A percentile compares a stretch with the other conserved stretches of the same genome.
phyloP scores from a whole-genome alignment of 1,284 basidiomycete genomes.

The Melampsora americana region DNA sequence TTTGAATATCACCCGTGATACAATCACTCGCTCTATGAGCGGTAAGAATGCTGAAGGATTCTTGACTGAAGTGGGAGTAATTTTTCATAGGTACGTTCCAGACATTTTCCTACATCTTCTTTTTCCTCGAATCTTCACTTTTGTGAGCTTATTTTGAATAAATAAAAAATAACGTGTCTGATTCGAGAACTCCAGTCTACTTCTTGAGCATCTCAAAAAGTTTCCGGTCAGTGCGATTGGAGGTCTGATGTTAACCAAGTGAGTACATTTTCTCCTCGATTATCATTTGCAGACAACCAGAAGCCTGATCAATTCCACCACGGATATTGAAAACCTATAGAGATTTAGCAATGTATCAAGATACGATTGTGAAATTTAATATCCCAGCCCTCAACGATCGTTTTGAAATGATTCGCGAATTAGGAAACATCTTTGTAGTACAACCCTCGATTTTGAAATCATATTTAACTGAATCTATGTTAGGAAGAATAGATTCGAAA shows the following conservation, averaged over 20 bases:
- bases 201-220: conserved; percentile 91
- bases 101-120: conserved; percentile 23
- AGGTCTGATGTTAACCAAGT: conserved; percentile 97
- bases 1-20: conserved; percentile 74
- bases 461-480: conserved; percentile 85
- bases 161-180: too few relatives aligned
- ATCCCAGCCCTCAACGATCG: conserved; percentile 83
- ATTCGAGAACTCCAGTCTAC: conserved; percentile 64
- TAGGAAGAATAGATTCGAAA: conserved; percentile 81
- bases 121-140: background rate
- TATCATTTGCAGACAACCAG: conserved; percentile 13
- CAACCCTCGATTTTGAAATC: conserved; percentile 86
- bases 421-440: conserved; percentile 94
- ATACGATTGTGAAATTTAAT: conserved; percentile 74
- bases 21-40: conserved; percentile 69
- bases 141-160: too few relatives aligned
- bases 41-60: conserved; percentile 91
- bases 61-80: conserved; percentile 86
- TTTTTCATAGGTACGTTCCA: conserved; percentile 77
- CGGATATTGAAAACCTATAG: conserved; percentile 56
- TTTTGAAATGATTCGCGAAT: conserved; percentile 96
- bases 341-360: conserved; percentile 95
- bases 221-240: conserved; percentile 95
- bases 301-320: background rate
- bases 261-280: conserved; percentile 52